A percentile compares a stretch with the other conserved stretches of the same genome.
Evolutionary conservation across 2,329 filamentous ascomycete genomes (phyloP).

Genomic region (Magnaporthiopsis poae): DNA sequence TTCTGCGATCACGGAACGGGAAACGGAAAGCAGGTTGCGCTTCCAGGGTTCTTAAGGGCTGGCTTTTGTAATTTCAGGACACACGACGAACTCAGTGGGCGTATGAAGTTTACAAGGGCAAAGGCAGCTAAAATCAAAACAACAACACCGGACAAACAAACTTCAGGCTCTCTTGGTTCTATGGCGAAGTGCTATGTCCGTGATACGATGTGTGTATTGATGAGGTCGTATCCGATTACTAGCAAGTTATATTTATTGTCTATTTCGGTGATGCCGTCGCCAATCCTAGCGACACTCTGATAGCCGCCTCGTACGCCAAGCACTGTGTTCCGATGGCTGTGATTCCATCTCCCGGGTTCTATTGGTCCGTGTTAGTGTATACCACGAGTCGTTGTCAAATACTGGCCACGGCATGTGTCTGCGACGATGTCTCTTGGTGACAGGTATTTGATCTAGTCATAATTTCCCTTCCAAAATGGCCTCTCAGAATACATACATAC

Average conservation of each 20-base stretch:
- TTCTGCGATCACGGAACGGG: conserved; percentile 6
- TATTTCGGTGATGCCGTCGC: neutral
- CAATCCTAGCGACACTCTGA: no score
- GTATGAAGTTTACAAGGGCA: neutral
- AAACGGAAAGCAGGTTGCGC: conserved; percentile 7
- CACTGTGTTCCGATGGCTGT: no score
- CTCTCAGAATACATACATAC: neutral
- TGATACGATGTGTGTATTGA: neutral
- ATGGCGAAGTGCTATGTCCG: neutral
- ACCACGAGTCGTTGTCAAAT: neutral
- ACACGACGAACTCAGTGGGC: conserved; percentile 3
- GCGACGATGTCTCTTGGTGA: neutral
- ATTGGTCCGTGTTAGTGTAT: no score
- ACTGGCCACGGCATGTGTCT: neutral
- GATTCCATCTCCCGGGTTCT: no score
- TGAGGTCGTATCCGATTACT: no score
- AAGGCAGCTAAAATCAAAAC: neutral
- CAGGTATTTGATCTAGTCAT: neutral
- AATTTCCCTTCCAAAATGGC: neutral
- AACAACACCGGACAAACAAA: conserved; percentile 7
- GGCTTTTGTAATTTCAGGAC: conserved; percentile 7
- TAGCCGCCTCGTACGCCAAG: no score
- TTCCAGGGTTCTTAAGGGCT: conserved; percentile 5
- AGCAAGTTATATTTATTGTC: no score
- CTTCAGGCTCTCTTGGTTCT: conserved; percentile 22